A percentile compares a stretch with the other conserved stretches of the same genome.
Conservation (phyloP, 1,284 basidiomycete genomes). For the Volvariella volvacea region DNA sequence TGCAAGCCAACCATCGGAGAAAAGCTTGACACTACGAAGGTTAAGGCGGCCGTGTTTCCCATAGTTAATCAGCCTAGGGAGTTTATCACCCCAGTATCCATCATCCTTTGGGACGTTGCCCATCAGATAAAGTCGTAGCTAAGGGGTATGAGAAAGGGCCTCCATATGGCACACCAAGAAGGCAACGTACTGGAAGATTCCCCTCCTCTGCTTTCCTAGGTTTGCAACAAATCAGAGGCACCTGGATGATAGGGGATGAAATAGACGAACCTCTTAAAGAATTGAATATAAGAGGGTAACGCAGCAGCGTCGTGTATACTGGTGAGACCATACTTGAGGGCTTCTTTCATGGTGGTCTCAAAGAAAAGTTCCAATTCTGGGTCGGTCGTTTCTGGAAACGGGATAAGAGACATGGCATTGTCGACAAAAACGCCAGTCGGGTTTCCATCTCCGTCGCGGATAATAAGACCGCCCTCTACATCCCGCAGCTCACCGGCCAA, state of each 20-base stretch:
- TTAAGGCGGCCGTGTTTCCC: constrained; percentile 59
- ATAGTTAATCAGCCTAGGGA: constrained; percentile 57
- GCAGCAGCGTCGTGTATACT: constrained; percentile 79
- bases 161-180: not conserved
- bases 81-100: constrained; percentile 58
- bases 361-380: constrained; percentile 55
- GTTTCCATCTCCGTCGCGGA: constrained; percentile 54
- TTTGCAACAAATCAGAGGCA: too few relatives aligned
- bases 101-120: constrained; percentile 44
- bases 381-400: constrained; percentile 58
- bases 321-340: constrained; percentile 70
- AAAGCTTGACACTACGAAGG: constrained; percentile 78
- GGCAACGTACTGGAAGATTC: constrained; percentile 52
- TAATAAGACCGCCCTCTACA: constrained; percentile 72
- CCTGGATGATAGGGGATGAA: too few relatives aligned
- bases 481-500: constrained; percentile 47
- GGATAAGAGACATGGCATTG: constrained; percentile 65
- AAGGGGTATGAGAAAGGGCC: not conserved
- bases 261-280: constrained; percentile 58
- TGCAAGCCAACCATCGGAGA: constrained; percentile 80
- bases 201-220: constrained; percentile 55
- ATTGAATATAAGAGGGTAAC: constrained; percentile 45
- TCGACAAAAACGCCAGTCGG: constrained; percentile 79
- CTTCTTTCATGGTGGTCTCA: constrained; percentile 58
- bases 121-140: constrained; percentile 80